These are phyloP conservation scores for Clarireedia monteithiana DNA, from an alignment of 2,329 filamentous ascomycete genomes.

Conservation along the genomic window DNA sequence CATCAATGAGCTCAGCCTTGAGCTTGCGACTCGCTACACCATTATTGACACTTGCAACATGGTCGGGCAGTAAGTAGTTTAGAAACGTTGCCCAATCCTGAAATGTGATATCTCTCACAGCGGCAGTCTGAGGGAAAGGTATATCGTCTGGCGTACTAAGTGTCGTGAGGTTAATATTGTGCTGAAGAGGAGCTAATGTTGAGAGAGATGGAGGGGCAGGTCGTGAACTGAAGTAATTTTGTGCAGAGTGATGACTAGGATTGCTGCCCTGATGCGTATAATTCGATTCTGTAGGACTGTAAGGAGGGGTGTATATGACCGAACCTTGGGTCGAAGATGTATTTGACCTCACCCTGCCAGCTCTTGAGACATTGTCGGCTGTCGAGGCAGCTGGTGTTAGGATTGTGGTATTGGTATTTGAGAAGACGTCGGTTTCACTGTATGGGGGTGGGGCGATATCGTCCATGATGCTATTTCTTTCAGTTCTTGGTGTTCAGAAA, in stretches of 20 bases:
- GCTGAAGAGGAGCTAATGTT: constrained; percentile 5
- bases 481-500: background rate
- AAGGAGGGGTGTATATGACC: constrained; percentile 23
- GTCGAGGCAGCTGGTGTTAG: constrained; percentile 21
- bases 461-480: background rate
- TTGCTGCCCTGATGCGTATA: constrained; percentile 9
- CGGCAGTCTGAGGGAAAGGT: constrained; percentile 13
- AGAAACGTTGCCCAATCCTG: constrained; percentile 54
- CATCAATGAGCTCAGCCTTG: constrained; percentile 33
- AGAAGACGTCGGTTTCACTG: constrained; percentile 49
- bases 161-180: constrained; percentile 14
- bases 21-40: constrained; percentile 43
- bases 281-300: constrained; percentile 18
- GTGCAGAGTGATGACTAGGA: constrained; percentile 10
- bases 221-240: constrained; percentile 24
- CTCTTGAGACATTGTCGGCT: constrained; percentile 33
- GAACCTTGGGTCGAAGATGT: constrained; percentile 18
- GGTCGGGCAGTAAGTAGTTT: constrained; percentile 46
- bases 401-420: constrained; percentile 30
- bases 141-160: constrained; percentile 17
- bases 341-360: constrained; percentile 11
- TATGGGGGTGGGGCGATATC: constrained; percentile 44
- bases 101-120: constrained; percentile 36
- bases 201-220: constrained; percentile 29
- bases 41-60: constrained; percentile 37